Percentiles rank a stretch among this genome's conserved stretches.
phyloP scores from a whole-genome alignment of 1,284 basidiomycete genomes.

The Irpex rosettiformis region DNA sequence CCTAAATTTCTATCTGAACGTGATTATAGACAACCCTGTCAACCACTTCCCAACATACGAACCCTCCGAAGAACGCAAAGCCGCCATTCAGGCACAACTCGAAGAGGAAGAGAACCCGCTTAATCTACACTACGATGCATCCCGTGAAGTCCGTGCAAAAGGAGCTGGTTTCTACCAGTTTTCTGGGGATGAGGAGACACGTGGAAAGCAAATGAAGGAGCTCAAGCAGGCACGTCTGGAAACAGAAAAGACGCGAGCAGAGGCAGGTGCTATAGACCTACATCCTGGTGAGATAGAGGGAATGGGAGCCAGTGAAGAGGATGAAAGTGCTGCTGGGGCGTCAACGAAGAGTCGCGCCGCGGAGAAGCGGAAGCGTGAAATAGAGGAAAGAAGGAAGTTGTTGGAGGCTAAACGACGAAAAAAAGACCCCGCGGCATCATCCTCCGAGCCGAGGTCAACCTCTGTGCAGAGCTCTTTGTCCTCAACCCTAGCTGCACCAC shows the following conservation, averaged over 20 bases:
- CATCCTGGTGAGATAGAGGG: slow-evolving; percentile 65
- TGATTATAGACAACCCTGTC: slow-evolving; percentile 61
- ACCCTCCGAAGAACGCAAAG: slow-evolving; percentile 75
- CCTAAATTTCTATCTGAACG: neutral
- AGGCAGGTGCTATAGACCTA: slow-evolving; percentile 55
- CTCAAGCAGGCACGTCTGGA: slow-evolving; percentile 64
- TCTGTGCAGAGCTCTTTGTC: neutral
- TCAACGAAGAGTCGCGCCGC: slow-evolving; percentile 53
- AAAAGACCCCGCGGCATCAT: slow-evolving; percentile 20
- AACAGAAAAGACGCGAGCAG: slow-evolving; percentile 64
- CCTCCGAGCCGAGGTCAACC: neutral
- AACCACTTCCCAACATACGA: slow-evolving; percentile 85
- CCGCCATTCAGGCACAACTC: slow-evolving; percentile 71
- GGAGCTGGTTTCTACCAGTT: slow-evolving; percentile 92
- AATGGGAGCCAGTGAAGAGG: slow-evolving; percentile 42
- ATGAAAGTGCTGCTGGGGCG: slow-evolving; percentile 14
- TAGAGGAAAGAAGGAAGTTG: slow-evolving; percentile 72
- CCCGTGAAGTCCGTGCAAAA: slow-evolving; percentile 78
- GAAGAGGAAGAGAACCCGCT: slow-evolving; percentile 75
- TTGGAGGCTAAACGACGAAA: slow-evolving; percentile 83
- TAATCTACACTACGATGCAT: slow-evolving; percentile 79
- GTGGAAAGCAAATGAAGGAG: slow-evolving; percentile 77
- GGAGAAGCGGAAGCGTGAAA: slow-evolving; percentile 76
- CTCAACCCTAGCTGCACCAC: neutral
- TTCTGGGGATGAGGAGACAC: slow-evolving; percentile 74